These are phyloP conservation scores for Metarhizium album DNA, from an alignment of 2,329 filamentous ascomycete genomes.

Conservation along the genomic window DNA sequence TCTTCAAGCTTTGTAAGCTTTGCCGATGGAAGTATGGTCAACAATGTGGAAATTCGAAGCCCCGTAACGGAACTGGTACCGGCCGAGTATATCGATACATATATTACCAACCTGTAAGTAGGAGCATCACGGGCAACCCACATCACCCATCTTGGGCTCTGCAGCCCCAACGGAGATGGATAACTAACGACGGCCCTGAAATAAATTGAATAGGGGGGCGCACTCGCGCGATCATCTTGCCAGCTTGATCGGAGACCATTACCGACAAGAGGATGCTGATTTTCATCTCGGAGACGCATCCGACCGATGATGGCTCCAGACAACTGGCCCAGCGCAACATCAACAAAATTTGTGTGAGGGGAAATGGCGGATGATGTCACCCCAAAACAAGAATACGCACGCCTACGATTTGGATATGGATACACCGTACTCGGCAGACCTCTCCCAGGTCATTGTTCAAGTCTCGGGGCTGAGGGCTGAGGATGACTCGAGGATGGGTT, in stretches of 20 bases:
- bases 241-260: constrained; percentile 63
- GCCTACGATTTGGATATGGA: neutral
- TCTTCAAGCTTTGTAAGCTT: constrained; percentile 67
- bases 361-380: neutral
- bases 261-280: constrained; percentile 61
- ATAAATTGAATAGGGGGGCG: constrained; percentile 39
- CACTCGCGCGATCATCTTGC: constrained; percentile 65
- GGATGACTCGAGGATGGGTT: too few species aligned
- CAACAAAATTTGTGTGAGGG: neutral
- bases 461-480: neutral
- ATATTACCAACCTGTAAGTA: constrained; percentile 67
- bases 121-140: neutral
- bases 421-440: too few species aligned
- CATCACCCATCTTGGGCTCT: too few species aligned
- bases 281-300: constrained; percentile 37
- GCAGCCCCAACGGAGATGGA: neutral
- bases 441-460: neutral
- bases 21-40: constrained; percentile 68
- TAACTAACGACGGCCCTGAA: neutral
- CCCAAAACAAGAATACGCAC: neutral
- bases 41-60: constrained; percentile 66
- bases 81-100: constrained; percentile 63
- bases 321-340: neutral
- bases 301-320: constrained; percentile 10
- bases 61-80: constrained; percentile 76